Conservation (phyloP, 129 eudicot genomes). For the Chrysanthemum seticuspe region DNA sequence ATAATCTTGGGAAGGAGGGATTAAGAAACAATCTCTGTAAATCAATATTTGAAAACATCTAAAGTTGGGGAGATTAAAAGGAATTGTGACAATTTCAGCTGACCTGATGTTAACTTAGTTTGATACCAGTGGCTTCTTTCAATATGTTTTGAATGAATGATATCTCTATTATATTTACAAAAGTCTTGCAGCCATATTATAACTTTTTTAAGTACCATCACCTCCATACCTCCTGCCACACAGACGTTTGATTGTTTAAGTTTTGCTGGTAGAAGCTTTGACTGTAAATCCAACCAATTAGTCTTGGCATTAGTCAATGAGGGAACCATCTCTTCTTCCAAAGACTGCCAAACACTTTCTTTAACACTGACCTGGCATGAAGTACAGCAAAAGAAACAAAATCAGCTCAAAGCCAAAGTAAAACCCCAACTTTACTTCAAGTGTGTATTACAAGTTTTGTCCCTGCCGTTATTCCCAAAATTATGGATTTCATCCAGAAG, state of each 20-base stretch:
- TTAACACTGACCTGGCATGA: slow-evolving; percentile 54
- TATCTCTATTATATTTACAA: slow-evolving; percentile 4
- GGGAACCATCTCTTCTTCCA: slow-evolving; percentile 93
- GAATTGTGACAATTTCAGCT: neutral
- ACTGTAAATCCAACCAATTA: slow-evolving; percentile 82
- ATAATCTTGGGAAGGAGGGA: no score
- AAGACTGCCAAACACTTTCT: slow-evolving; percentile 77
- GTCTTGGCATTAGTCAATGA: slow-evolving; percentile 50
- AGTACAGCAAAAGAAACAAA: slow-evolving; percentile 4
- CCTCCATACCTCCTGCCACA: slow-evolving; percentile 95
- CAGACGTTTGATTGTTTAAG: slow-evolving; percentile 79
- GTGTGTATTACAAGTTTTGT: neutral
- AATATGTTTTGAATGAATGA: slow-evolving; percentile 1
- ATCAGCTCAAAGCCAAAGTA: slow-evolving; percentile 22
- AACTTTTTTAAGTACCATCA: slow-evolving; percentile 24
- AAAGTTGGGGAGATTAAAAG: slow-evolving; percentile 11
- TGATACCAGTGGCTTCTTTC: slow-evolving; percentile 11
- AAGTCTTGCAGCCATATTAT: slow-evolving; percentile 15
- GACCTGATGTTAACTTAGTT: neutral
- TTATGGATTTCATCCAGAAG: neutral
- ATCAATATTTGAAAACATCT: slow-evolving; percentile 13
- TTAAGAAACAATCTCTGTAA: slow-evolving; percentile 1
- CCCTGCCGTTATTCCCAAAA: slow-evolving; percentile 6
- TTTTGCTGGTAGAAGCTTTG: slow-evolving; percentile 61
- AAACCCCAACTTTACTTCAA: neutral